Evolutionary conservation across 2,329 filamentous ascomycete genomes (phyloP), one percentile per base, ranked within the genome.

Genomic region (Aspergillus flavus): DNA sequence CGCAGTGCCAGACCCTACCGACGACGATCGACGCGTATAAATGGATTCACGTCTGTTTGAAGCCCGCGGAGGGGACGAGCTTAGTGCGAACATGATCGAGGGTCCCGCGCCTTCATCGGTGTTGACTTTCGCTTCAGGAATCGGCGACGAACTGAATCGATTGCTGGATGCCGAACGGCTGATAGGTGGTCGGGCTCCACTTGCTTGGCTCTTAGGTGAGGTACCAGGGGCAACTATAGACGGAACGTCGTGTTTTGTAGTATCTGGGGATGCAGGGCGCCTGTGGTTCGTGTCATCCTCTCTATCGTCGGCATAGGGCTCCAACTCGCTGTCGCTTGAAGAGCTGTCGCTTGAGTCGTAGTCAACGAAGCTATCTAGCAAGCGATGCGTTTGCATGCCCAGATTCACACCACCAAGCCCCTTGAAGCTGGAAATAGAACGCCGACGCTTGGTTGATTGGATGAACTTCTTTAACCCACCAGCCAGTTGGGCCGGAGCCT

Each of bases 301-400:
- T 6, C 72, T 72, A 4, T 78, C 77, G 58, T 77, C 76, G 16
- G 66, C 69, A 34, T 81, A 82, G 10, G 76, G 75, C 46, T 81
- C 80, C 41, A 77, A 71, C 23, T 79, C 79, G 48, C 77, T 78
- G 16, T 79, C 78, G 10, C 80, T 83, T 4, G 79, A 78, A 55
- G 50, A 66, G 54, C 79, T 82, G n/a, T 78, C 77, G 50, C 80
- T 83, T 14, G 76, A 77, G 43, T 82, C 78, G 61, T 80, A 82
- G 16, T 82, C 77, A 62, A 91, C 80, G 12, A 90, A 84, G 28
- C 87, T 85, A 61, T 87, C 84, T 10, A 87, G 84, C 2, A 96
- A 79, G 61, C 88, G 87, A 67, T 93, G 90, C 3, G 91, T 93
- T 66, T 89, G 89, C 78, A 94, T 94, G 1, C 90, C 89, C 65